These are phyloP conservation scores for Sclerotinia nivalis DNA, from an alignment of 2,329 filamentous ascomycete species.

Conservation along the genomic window DNA sequence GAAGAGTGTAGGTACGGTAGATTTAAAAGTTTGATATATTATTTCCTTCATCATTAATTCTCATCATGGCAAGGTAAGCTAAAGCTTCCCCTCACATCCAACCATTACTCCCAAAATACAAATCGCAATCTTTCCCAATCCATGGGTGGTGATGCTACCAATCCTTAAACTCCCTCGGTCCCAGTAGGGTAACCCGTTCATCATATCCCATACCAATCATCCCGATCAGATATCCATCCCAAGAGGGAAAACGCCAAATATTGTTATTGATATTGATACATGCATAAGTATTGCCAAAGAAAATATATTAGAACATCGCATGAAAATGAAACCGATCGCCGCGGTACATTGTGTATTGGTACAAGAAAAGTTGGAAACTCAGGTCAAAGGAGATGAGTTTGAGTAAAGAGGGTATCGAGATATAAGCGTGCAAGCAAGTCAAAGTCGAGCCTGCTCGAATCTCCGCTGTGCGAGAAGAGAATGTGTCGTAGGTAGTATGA, in stretches of 20 bases:
- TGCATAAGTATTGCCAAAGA: not conserved
- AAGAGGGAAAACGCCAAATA: too few relatives aligned
- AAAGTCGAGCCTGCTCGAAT: constrained; percentile 20
- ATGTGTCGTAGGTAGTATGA: not conserved
- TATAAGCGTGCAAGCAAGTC: not conserved
- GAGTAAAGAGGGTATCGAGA: constrained; percentile 21
- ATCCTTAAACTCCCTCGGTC: constrained; percentile 8
- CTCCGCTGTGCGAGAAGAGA: constrained; percentile 13
- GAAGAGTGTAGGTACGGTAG: not conserved
- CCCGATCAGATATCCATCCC: constrained; percentile 6
- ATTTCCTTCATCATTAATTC: not conserved
- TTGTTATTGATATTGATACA: too few relatives aligned
- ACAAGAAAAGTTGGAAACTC: not conserved
- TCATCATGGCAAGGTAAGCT: not conserved
- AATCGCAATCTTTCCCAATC: constrained; percentile 13
- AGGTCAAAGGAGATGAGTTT: not conserved
- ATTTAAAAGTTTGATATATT: not conserved
- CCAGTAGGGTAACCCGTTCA: not conserved
- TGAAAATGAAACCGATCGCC: not conserved
- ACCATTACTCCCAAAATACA: constrained; percentile 6
- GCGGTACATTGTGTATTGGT: constrained; percentile 4
- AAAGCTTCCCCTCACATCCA: not conserved
- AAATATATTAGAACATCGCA: not conserved
- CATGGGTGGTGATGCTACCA: constrained; percentile 17
- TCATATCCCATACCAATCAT: constrained; percentile 12